phyloP scores from a whole-genome alignment of 371 early-diverging fungal species.

The Rhizomucor miehei region DNA sequence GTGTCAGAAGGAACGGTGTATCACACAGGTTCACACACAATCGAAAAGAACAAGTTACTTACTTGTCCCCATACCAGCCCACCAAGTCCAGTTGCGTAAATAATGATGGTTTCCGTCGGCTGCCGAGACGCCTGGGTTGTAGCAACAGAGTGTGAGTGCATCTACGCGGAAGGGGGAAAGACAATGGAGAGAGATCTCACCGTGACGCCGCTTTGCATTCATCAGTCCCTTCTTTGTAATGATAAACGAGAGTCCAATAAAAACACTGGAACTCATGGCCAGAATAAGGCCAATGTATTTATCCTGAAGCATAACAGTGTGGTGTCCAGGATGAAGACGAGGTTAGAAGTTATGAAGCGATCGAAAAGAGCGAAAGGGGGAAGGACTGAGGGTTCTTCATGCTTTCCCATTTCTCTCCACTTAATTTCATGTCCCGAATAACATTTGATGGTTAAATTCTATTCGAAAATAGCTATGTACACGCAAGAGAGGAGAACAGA shows the following conservation, averaged over 20 bases:
- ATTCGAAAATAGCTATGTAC: no score
- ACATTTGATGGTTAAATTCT: no score
- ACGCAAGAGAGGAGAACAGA: no score
- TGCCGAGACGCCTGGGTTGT: constrained; percentile 48
- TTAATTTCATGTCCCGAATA: no score
- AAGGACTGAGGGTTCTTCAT: neutral
- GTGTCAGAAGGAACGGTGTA: neutral
- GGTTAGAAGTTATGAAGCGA: no score
- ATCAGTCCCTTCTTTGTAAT: constrained; percentile 81
- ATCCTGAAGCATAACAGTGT: constrained; percentile 51
- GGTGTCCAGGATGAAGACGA: no score
- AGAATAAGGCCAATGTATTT: constrained; percentile 84
- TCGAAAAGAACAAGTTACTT: no score
- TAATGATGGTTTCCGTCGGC: constrained; percentile 70
- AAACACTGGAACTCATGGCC: constrained; percentile 75
- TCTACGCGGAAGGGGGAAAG: neutral
- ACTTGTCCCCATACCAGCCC: constrained; percentile 90
- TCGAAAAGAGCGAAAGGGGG: no score
- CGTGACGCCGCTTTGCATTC: constrained; percentile 15
- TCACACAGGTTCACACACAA: no score
- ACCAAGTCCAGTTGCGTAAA: constrained; percentile 84
- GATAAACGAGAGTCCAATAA: constrained; percentile 83
- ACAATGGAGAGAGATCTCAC: constrained; percentile 3
- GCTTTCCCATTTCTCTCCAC: neutral
- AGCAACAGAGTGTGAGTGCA: neutral